Percentiles rank a stretch among this genome's conserved stretches.
phyloP scores from a whole-genome alignment of 192 early-diverging fungal genomes.

The Entophlyctis helioformis region DNA sequence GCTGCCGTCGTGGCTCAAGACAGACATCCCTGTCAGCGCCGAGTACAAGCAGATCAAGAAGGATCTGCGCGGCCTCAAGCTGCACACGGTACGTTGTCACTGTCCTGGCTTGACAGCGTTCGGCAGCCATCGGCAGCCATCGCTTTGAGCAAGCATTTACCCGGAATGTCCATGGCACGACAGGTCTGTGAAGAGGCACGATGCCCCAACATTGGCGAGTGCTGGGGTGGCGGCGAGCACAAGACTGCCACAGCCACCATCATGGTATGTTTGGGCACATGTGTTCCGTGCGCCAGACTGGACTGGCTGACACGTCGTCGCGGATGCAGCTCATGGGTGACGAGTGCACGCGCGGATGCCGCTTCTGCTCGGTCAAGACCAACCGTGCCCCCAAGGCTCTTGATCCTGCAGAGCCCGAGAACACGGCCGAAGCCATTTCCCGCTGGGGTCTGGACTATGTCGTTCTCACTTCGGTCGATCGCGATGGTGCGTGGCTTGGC shows the following conservation, averaged over 20 bases:
- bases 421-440: slow-evolving; percentile 83
- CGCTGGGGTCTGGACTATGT: slow-evolving; percentile 95
- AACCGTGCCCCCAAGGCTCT: slow-evolving; percentile 69
- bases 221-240: slow-evolving; percentile 95
- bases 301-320: background rate
- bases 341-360: slow-evolving; percentile 93
- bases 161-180: background rate
- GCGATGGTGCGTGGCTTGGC: slow-evolving; percentile 51
- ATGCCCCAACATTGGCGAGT: slow-evolving; percentile 98
- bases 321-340: slow-evolving; percentile 77
- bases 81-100: slow-evolving; percentile 55
- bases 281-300: background rate
- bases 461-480: slow-evolving; percentile 93
- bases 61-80: slow-evolving; percentile 84
- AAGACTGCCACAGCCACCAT: slow-evolving; percentile 95
- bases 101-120: background rate
- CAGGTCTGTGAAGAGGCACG: slow-evolving; percentile 90
- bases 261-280: too few relatives aligned
- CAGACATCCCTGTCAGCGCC: slow-evolving; percentile 71
- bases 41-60: slow-evolving; percentile 75
- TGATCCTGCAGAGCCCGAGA: slow-evolving; percentile 83
- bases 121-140: background rate
- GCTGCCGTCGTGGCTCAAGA: slow-evolving; percentile 91
- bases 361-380: slow-evolving; percentile 98
- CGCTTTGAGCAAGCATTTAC: background rate